A percentile compares a stretch with the other conserved stretches of the same genome.
These are phyloP conservation scores for Pythium graminicola DNA, from an alignment of 352 stramenopile genomes.

Conservation along the genomic window DNA sequence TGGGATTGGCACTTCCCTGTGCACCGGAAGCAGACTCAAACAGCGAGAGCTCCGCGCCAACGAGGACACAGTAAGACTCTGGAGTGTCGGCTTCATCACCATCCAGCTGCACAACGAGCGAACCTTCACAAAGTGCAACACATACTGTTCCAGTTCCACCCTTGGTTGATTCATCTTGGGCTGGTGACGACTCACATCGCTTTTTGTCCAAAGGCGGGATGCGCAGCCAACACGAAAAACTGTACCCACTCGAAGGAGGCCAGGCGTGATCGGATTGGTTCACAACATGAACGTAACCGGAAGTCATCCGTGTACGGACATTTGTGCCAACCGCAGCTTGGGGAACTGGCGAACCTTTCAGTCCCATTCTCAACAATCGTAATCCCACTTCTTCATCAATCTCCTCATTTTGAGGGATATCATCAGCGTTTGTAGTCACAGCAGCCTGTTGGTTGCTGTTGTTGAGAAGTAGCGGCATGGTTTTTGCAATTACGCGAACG, in stretches of 20 bases:
- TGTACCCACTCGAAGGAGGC: slow-evolving; percentile 68
- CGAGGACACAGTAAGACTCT: slow-evolving; percentile 53
- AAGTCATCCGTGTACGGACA: slow-evolving; percentile 39
- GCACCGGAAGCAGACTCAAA: slow-evolving; percentile 43
- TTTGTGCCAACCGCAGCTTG: slow-evolving; percentile 53
- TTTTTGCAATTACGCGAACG: slow-evolving; percentile 41
- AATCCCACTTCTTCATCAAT: slow-evolving; percentile 37
- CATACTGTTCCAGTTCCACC: slow-evolving; percentile 8
- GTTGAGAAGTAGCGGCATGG: slow-evolving; percentile 41
- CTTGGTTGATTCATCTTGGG: neutral
- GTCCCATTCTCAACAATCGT: slow-evolving; percentile 31
- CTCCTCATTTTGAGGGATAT: neutral
- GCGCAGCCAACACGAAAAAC: slow-evolving; percentile 65
- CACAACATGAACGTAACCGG: slow-evolving; percentile 59
- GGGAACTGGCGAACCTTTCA: slow-evolving; percentile 39
- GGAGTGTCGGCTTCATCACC: slow-evolving; percentile 29
- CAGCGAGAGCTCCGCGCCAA: slow-evolving; percentile 46
- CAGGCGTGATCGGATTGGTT: slow-evolving; percentile 53
- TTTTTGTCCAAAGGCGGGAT: slow-evolving; percentile 31
- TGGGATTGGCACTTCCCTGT: slow-evolving; percentile 16
- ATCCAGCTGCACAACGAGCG: slow-evolving; percentile 33
- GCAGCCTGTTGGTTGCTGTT: slow-evolving; percentile 18
- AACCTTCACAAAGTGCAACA: slow-evolving; percentile 56
- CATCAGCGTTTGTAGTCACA: neutral
- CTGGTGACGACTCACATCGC: neutral